Conservation (phyloP, 345 rosid genomes). For the Camelina neglecta region DNA sequence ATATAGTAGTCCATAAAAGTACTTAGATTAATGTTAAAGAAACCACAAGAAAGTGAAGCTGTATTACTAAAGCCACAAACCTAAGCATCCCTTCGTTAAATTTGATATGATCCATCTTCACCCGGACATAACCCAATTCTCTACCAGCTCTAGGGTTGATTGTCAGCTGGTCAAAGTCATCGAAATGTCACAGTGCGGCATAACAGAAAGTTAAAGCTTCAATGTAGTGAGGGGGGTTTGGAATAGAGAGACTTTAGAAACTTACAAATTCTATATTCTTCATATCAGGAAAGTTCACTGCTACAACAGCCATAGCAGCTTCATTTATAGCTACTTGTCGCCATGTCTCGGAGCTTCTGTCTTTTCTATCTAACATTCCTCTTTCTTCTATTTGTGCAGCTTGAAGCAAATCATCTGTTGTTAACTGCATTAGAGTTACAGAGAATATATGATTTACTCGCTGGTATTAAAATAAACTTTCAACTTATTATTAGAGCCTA, state of each 20-base stretch:
- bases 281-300: conserved; percentile 92
- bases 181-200: neutral
- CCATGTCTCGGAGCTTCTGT: conserved; percentile 81
- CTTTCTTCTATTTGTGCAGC: conserved; percentile 98
- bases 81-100: conserved; percentile 89
- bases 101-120: conserved; percentile 86
- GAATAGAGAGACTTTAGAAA: conserved; percentile 19
- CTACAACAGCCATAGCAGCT: conserved; percentile 94
- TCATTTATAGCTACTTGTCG: conserved; percentile 89
- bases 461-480: neutral
- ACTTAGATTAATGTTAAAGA: conserved; percentile 12
- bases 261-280: conserved; percentile 86
- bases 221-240: neutral
- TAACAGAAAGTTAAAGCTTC: conserved; percentile 23
- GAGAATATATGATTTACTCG: conserved; percentile 5
- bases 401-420: conserved; percentile 93
- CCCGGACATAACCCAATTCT: conserved; percentile 86
- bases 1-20: conserved; percentile 27
- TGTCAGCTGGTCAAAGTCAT: conserved; percentile 62
- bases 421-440: conserved; percentile 63
- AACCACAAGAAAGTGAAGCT: neutral
- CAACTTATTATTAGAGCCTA: neutral
- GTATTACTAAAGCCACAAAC: conserved; percentile 21
- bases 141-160: conserved; percentile 95
- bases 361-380: conserved; percentile 88